Evolutionary conservation across 768 basidiomycete species (phyloP).

Genomic region (Suillus placidus): DNA sequence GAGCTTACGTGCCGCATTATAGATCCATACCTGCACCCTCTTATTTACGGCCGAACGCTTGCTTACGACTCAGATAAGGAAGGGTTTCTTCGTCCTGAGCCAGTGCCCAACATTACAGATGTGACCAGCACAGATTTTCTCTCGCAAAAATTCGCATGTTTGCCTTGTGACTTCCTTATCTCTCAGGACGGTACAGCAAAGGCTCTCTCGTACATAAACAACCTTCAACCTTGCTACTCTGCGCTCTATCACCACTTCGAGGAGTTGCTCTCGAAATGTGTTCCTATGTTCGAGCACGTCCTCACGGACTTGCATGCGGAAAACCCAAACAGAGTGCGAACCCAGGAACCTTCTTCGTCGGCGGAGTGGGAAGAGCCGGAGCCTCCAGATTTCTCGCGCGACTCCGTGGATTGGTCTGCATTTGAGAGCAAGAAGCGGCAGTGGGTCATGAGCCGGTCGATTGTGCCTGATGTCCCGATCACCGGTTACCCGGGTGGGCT

Average conservation of each 20-base stretch:
- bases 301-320: conserved; percentile 55
- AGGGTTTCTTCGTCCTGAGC: conserved; percentile 26
- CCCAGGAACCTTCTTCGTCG: conserved; percentile 44
- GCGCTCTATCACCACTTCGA: conserved; percentile 38
- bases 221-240: conserved; percentile 42
- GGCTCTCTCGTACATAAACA: conserved; percentile 57
- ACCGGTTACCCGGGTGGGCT: conserved; percentile 49
- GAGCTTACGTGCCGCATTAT: conserved; percentile 35
- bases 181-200: conserved; percentile 31
- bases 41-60: conserved; percentile 45
- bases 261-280: conserved; percentile 35
- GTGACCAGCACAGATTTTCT: conserved; percentile 41
- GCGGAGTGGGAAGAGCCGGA: conserved; percentile 52
- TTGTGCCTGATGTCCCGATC: conserved; percentile 46
- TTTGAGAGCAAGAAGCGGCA: conserved; percentile 46
- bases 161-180: conserved; percentile 49
- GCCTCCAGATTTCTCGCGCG: conserved; percentile 50
- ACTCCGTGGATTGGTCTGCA: conserved; percentile 48
- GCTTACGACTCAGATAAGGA: conserved; percentile 31
- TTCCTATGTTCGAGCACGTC: conserved; percentile 55
- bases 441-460: conserved; percentile 48
- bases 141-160: conserved; percentile 41
- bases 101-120: conserved; percentile 25
- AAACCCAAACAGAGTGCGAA: conserved; percentile 47
- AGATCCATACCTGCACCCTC: conserved; percentile 42